Conservation (phyloP, 345 rosid genomes). For the Syzygium grande region DNA sequence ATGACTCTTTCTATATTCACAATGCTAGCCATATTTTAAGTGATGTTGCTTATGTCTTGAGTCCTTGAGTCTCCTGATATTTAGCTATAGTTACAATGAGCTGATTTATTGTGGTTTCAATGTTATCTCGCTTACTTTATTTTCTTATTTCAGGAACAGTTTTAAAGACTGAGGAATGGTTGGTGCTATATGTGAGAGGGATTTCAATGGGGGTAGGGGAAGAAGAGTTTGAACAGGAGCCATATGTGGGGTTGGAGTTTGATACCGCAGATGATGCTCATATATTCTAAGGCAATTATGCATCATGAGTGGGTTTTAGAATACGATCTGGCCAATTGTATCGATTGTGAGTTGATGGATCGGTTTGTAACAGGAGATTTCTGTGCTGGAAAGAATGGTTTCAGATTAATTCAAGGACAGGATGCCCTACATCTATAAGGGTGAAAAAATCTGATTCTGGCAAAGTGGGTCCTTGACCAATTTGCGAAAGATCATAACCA, state of each 20-base stretch:
- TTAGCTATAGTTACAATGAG: neutral
- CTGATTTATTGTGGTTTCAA: neutral
- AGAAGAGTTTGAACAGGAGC: constrained; percentile 40
- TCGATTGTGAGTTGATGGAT: constrained; percentile 73
- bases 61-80: neutral
- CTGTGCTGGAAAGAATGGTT: constrained; percentile 82
- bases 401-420: constrained; percentile 59
- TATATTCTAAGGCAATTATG: constrained; percentile 54
- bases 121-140: neutral
- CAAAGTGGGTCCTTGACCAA: constrained; percentile 88
- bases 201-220: constrained; percentile 32
- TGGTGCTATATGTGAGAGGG: constrained; percentile 31
- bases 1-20: neutral
- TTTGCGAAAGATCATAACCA: constrained; percentile 81
- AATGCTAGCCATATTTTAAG: neutral
- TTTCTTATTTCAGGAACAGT: constrained; percentile 17
- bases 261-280: constrained; percentile 78
- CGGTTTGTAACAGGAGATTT: constrained; percentile 69
- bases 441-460: constrained; percentile 71
- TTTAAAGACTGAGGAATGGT: constrained; percentile 34
- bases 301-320: constrained; percentile 48
- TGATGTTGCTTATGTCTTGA: too few relatives aligned
- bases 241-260: constrained; percentile 61
- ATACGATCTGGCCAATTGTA: constrained; percentile 76
- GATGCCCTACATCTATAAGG: constrained; percentile 81